Percentiles rank a stretch among this genome's conserved stretches.
phyloP scores from a whole-genome alignment of 768 basidiomycete species.

The Xerocomus spinulosus region DNA sequence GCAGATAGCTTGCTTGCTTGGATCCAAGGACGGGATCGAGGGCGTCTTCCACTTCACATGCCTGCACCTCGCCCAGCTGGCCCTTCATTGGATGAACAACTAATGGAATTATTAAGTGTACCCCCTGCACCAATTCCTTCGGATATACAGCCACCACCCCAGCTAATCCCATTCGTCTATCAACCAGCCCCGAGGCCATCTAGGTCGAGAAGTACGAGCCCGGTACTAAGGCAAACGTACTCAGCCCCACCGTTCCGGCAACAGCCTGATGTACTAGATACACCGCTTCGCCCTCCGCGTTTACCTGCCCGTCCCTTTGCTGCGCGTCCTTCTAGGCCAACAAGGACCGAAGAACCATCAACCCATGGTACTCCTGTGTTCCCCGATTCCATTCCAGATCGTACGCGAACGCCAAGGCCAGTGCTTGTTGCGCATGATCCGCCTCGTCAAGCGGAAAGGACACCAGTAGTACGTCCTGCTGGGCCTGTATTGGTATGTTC shows the following conservation, averaged over 20 bases:
- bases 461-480: slow-evolving; percentile 23
- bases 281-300: slow-evolving; percentile 5
- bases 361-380: slow-evolving; percentile 1
- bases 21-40: slow-evolving; percentile 24
- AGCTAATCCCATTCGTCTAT: slow-evolving; percentile 51
- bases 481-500: slow-evolving; percentile 18
- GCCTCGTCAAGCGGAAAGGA: slow-evolving; percentile 14
- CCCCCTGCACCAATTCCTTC: slow-evolving; percentile 37
- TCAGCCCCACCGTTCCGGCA: slow-evolving; percentile 28
- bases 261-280: too few species aligned
- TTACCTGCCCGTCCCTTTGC: slow-evolving; percentile 7
- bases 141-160: slow-evolving; percentile 46
- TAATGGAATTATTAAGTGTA: slow-evolving; percentile 57
- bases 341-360: background rate
- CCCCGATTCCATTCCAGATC: slow-evolving; percentile 8
- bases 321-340: background rate
- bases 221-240: slow-evolving; percentile 22
- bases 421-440: background rate
- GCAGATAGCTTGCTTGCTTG: slow-evolving; percentile 25
- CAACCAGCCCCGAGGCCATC: slow-evolving; percentile 41
- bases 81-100: slow-evolving; percentile 52
- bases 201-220: slow-evolving; percentile 41
- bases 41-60: slow-evolving; percentile 37
- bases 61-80: slow-evolving; percentile 41
- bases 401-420: slow-evolving; percentile 6